phyloP scores from a whole-genome alignment of 2,329 filamentous ascomycete genomes.

The Zymoseptoria ardabiliae region DNA sequence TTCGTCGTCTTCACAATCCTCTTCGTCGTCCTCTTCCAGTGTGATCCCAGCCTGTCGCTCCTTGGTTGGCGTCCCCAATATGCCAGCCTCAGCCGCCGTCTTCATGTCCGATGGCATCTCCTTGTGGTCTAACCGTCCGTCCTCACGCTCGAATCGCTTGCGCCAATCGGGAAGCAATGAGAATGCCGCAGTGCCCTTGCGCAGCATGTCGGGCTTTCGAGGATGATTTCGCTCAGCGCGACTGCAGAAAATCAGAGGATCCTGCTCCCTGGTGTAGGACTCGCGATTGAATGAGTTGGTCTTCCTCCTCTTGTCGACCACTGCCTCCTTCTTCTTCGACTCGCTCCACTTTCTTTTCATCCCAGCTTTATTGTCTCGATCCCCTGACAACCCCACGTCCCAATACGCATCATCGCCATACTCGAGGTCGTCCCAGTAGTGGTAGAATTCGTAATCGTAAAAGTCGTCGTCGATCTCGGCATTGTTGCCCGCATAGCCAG shows the following conservation, averaged over 20 bases:
- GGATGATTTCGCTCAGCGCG: slow-evolving; percentile 13
- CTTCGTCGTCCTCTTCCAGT: slow-evolving; percentile 15
- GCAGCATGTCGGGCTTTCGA: not conserved
- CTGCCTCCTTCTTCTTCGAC: slow-evolving; percentile 4
- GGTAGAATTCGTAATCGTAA: slow-evolving; percentile 42
- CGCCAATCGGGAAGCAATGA: slow-evolving; percentile 42
- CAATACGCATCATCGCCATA: slow-evolving; percentile 42
- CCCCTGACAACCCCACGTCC: slow-evolving; percentile 25
- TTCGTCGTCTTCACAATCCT: slow-evolving; percentile 16
- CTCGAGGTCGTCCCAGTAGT: slow-evolving; percentile 43
- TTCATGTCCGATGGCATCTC: slow-evolving; percentile 27
- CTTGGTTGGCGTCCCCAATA: slow-evolving; percentile 6
- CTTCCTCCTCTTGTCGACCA: slow-evolving; percentile 20
- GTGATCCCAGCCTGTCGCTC: slow-evolving; percentile 6
- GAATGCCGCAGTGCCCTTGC: slow-evolving; percentile 28
- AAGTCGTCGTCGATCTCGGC: slow-evolving; percentile 23
- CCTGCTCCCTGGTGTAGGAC: slow-evolving; percentile 14
- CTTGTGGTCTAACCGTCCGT: slow-evolving; percentile 10
- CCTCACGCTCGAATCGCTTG: slow-evolving; percentile 29
- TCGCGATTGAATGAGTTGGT: slow-evolving; percentile 11
- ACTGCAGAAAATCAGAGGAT: slow-evolving; percentile 22
- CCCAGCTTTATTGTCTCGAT: slow-evolving; percentile 12
- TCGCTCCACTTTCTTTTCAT: slow-evolving; percentile 27
- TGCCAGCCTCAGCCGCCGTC: slow-evolving; percentile 21
- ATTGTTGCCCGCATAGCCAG: slow-evolving; percentile 30